Evolutionary conservation across 225 moss, liverwort and hornwort genomes (phyloP).

Genomic region (Thuidium tamariscinum): DNA sequence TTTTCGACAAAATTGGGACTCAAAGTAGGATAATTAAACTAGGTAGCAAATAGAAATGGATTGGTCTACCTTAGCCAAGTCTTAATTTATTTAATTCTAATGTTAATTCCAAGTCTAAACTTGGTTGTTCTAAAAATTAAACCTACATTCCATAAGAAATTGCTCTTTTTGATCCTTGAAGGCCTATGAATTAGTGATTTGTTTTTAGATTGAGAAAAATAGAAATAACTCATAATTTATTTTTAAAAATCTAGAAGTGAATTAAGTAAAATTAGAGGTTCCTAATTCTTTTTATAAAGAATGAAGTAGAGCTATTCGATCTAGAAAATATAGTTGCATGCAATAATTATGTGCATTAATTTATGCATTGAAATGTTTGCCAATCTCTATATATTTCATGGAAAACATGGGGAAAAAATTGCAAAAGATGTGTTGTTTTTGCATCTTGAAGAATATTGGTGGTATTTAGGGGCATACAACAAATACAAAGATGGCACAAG

Average conservation of each 20-base stretch:
- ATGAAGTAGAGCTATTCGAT: fast-evolving
- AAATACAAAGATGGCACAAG: not conserved
- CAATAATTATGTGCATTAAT: no score
- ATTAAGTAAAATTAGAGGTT: not conserved
- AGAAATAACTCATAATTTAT: not conserved
- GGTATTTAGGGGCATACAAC: fast-evolving
- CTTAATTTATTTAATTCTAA: not conserved
- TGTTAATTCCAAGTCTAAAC: not conserved
- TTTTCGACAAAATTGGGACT: no score
- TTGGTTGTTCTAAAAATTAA: not conserved
- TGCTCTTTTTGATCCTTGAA: not conserved
- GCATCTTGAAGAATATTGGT: not conserved
- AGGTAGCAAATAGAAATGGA: no score
- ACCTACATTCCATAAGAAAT: not conserved
- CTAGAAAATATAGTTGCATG: not conserved
- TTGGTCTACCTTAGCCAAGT: no score
- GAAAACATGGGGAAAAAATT: not conserved
- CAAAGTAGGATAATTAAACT: no score
- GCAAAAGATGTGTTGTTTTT: fast-evolving
- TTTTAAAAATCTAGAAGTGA: no score
- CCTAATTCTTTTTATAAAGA: fast-evolving
- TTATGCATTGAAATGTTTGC: fast-evolving
- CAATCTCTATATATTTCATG: not conserved
- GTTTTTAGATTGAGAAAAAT: fast-evolving
- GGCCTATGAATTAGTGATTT: fast-evolving